Conservation (phyloP, 768 basidiomycete genomes). For the Macrolepiota albuminosa region DNA sequence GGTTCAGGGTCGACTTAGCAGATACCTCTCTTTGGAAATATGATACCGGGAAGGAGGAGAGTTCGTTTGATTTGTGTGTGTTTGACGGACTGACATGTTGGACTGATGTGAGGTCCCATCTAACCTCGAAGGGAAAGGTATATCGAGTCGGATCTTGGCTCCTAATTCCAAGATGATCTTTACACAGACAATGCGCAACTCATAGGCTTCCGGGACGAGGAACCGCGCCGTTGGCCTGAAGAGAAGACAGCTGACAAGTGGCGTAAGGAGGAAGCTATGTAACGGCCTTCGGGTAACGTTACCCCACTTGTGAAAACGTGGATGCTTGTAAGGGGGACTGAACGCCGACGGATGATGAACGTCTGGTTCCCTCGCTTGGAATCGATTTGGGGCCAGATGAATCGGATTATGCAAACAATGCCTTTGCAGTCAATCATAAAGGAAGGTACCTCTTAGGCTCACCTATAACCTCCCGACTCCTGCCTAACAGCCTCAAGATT, state of each 20-base stretch:
- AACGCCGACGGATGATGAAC: constrained; percentile 30
- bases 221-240: constrained; percentile 19
- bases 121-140: constrained; percentile 9
- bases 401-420: constrained; percentile 34
- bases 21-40: constrained; percentile 7
- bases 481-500: constrained; percentile 58
- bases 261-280: constrained; percentile 38
- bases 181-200: constrained; percentile 1
- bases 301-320: constrained; percentile 24
- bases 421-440: constrained; percentile 38
- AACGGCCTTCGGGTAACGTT: constrained; percentile 39
- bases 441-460: constrained; percentile 36
- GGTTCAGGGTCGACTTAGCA: constrained; percentile 5
- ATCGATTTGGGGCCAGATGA: constrained; percentile 35
- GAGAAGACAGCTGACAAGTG: constrained; percentile 37
- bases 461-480: constrained; percentile 36
- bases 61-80: constrained; percentile 12
- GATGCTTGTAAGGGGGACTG: constrained; percentile 33
- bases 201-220: constrained; percentile 16
- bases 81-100: constrained; percentile 11
- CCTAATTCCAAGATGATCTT: constrained; percentile 10
- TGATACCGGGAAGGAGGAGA: constrained; percentile 12
- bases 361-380: constrained; percentile 25
- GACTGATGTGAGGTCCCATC: constrained; percentile 11
- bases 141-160: constrained; percentile 16